Conservation (phyloP, 306 rosid species). For the Notholithocarpus densiflorus region DNA sequence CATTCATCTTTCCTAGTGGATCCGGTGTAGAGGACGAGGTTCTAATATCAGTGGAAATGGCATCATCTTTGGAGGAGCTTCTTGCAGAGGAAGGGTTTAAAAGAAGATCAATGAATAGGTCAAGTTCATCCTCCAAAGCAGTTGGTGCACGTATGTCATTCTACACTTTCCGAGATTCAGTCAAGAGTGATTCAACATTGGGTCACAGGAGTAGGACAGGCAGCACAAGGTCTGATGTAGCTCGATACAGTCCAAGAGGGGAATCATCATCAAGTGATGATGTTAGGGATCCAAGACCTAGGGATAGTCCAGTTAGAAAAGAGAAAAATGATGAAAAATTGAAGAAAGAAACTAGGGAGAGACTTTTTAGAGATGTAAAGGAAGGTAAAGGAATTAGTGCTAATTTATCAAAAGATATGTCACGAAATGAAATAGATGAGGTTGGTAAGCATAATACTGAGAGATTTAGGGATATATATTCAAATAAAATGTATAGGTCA, state of each 20-base stretch:
- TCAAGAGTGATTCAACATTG: slow-evolving; percentile 14
- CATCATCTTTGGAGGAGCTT: slow-evolving; percentile 77
- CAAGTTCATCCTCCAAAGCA: slow-evolving; percentile 45
- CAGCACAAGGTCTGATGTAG: slow-evolving; percentile 23
- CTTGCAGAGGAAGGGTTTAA: slow-evolving; percentile 78
- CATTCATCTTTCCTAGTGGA: slow-evolving; percentile 14
- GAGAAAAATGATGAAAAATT: slow-evolving; percentile 17
- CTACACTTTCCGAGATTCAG: slow-evolving; percentile 2
- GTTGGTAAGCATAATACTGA: slow-evolving; percentile 28
- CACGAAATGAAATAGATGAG: slow-evolving; percentile 27
- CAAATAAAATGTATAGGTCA: slow-evolving; percentile 23
- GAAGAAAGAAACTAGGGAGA: slow-evolving; percentile 25
- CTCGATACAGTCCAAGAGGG: not conserved
- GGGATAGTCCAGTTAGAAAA: slow-evolving; percentile 20
- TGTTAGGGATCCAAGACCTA: slow-evolving; percentile 5
- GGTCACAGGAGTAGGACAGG: slow-evolving; percentile 22
- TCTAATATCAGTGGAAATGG: slow-evolving; percentile 38
- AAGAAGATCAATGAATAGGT: slow-evolving; percentile 39
- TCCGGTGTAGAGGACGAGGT: slow-evolving; percentile 5
- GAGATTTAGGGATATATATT: slow-evolving; percentile 28
- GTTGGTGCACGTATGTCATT: slow-evolving; percentile 30
- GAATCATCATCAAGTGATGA: slow-evolving; percentile 5
- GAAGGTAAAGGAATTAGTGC: not conserved
- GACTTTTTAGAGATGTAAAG: slow-evolving; percentile 4
- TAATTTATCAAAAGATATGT: not conserved